phyloP scores from a whole-genome alignment of 768 basidiomycete genomes.

The Auriculariales sp. region DNA sequence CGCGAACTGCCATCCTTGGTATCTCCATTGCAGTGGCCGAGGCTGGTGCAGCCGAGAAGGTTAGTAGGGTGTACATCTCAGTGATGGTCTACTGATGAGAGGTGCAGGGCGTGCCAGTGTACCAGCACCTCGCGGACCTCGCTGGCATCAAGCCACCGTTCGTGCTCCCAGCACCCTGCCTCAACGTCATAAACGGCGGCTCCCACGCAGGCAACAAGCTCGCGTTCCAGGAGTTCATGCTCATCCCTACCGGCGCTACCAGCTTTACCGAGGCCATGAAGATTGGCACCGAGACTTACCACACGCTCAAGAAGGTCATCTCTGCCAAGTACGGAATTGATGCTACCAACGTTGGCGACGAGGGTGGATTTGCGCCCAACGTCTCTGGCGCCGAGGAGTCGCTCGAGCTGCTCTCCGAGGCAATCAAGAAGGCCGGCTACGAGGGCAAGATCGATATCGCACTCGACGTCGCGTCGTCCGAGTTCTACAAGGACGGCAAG shows the following conservation, averaged over 20 bases:
- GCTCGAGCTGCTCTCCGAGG: conserved; percentile 86
- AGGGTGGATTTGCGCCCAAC: conserved; percentile 99
- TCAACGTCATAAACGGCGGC: conserved; percentile 99
- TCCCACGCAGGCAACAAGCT: conserved; percentile 99
- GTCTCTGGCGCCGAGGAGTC: conserved; percentile 95
- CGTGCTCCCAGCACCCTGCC: conserved; percentile 80
- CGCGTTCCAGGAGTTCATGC: conserved; percentile 99
- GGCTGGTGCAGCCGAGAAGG: conserved; percentile 88
- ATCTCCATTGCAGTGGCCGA: conserved; percentile 91
- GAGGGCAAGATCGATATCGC: conserved; percentile 98
- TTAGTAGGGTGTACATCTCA: conserved; percentile 7
- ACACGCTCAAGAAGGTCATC: conserved; percentile 98
- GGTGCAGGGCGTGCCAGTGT: conserved; percentile 65
- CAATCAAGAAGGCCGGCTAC: conserved; percentile 96
- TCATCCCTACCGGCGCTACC: conserved; percentile 84
- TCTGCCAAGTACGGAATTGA: conserved; percentile 98
- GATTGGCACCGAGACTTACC: conserved; percentile 96
- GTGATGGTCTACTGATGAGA: background rate
- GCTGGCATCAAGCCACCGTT: conserved; percentile 92
- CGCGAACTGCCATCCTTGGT: conserved; percentile 97
- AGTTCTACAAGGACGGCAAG: conserved; percentile 99
- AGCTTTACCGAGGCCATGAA: conserved; percentile 96
- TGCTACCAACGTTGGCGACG: conserved; percentile 98
- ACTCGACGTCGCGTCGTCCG: conserved; percentile 95
- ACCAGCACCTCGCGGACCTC: conserved; percentile 91